These are phyloP conservation scores for Coemansia sp. DNA, from an alignment of 192 early-diverging fungal genomes.

Conservation along the genomic window DNA sequence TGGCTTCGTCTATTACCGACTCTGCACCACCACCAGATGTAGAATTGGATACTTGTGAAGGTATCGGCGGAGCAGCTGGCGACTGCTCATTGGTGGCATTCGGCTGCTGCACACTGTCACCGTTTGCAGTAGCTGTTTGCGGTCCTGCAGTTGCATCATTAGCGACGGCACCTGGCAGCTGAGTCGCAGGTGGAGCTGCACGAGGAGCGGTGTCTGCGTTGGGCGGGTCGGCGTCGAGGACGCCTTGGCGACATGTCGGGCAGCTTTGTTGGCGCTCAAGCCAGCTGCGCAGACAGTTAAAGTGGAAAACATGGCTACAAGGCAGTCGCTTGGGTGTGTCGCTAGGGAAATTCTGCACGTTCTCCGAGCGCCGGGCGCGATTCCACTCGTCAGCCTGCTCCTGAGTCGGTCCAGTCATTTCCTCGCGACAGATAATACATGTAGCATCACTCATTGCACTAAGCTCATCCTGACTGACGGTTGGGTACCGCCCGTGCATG, in stretches of 20 bases:
- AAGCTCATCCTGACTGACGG: slow-evolving; percentile 83
- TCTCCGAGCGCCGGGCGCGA: slow-evolving; percentile 18
- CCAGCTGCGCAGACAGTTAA: slow-evolving; percentile 95
- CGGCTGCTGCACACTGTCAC: neutral
- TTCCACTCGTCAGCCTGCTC: slow-evolving; percentile 38
- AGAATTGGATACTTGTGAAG: neutral
- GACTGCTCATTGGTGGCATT: neutral
- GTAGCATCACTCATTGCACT: slow-evolving; percentile 68
- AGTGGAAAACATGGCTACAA: slow-evolving; percentile 98
- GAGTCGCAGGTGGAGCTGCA: neutral
- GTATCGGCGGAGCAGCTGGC: neutral
- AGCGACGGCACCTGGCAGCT: neutral
- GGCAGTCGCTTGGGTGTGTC: slow-evolving; percentile 91
- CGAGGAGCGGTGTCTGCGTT: neutral
- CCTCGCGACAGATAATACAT: slow-evolving; percentile 98
- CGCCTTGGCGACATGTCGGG: slow-evolving; percentile 75
- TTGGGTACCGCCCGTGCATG: slow-evolving; percentile 96
- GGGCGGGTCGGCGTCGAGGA: slow-evolving; percentile 13
- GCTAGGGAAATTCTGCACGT: slow-evolving; percentile 27
- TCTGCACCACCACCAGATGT: neutral
- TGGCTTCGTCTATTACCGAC: neutral
- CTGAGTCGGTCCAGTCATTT: slow-evolving; percentile 66
- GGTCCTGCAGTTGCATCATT: neutral
- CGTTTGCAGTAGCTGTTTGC: neutral
- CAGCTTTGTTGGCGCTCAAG: slow-evolving; percentile 96